phyloP scores from a whole-genome alignment of 179 eudicot species.

The Beta corolliflora region DNA sequence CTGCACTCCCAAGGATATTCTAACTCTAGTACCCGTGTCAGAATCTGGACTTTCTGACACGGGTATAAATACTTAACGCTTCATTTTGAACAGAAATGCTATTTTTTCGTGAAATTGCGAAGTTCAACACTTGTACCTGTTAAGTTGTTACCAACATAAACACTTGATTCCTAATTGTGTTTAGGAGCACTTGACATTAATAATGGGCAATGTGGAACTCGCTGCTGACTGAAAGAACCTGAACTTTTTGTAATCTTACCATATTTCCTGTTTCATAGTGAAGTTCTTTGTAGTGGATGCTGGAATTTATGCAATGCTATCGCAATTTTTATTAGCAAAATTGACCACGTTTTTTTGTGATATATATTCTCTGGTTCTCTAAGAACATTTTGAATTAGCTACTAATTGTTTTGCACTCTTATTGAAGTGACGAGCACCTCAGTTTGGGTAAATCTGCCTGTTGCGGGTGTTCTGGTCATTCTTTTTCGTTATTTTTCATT shows the following conservation, averaged over 20 bases:
- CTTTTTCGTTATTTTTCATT: conserved; percentile 68
- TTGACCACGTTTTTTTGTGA: neutral
- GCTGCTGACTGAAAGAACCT: no score
- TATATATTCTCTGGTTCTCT: neutral
- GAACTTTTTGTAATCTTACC: neutral
- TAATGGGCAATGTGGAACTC: no score
- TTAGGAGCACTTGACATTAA: no score
- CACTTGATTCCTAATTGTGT: neutral
- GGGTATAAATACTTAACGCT: no score
- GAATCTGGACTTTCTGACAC: no score
- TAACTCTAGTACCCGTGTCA: no score
- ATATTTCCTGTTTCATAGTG: neutral
- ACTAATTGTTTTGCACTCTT: conserved; percentile 19
- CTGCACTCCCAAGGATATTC: no score
- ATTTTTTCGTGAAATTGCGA: no score
- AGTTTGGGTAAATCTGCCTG: conserved; percentile 89
- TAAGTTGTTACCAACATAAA: no score
- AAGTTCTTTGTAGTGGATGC: neutral
- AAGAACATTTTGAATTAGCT: neutral
- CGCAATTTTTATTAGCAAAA: neutral
- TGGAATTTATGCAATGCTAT: neutral
- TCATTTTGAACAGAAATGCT: no score
- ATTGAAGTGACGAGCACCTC: conserved; percentile 93
- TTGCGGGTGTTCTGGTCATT: conserved; percentile 62
- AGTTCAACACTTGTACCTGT: no score